Conservation (phyloP, 352 stramenopile species). For the Globisporangium solare region DNA sequence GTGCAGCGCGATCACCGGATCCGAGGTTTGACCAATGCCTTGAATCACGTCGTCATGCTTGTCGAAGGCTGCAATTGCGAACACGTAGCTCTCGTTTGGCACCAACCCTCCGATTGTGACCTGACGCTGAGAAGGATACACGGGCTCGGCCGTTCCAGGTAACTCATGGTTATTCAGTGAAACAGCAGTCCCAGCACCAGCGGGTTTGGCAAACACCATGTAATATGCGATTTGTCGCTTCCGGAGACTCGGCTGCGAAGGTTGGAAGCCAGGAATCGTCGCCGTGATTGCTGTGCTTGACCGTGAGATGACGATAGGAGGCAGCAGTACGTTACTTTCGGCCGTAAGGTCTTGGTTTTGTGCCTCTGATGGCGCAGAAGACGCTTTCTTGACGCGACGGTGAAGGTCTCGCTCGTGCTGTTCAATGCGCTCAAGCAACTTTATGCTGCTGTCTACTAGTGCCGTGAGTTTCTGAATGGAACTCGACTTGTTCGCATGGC, state of each 20-base stretch:
- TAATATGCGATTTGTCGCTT: constrained; percentile 52
- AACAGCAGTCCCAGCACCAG: constrained; percentile 65
- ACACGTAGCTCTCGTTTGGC: constrained; percentile 80
- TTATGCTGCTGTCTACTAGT: constrained; percentile 36
- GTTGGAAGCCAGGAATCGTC: constrained; percentile 32
- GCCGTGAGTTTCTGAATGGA: constrained; percentile 14
- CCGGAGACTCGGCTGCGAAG: constrained; percentile 18
- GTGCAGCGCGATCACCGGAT: constrained; percentile 59
- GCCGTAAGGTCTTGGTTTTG: not conserved
- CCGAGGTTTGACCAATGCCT: constrained; percentile 58
- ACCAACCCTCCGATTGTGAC: constrained; percentile 48
- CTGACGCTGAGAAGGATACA: constrained; percentile 22
- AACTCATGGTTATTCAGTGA: constrained; percentile 70
- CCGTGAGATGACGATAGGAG: constrained; percentile 48
- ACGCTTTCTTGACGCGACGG: not conserved
- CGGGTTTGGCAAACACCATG: constrained; percentile 74
- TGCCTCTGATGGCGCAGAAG: not conserved
- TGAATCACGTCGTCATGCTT: constrained; percentile 52
- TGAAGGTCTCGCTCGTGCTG: constrained; percentile 40
- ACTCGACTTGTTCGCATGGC: not conserved
- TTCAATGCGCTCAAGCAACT: constrained; percentile 33
- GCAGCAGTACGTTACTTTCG: constrained; percentile 17
- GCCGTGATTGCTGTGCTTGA: constrained; percentile 53
- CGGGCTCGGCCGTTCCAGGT: constrained; percentile 47
- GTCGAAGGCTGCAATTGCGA: constrained; percentile 79